Percentiles rank a stretch among this genome's conserved stretches.
Conservation (phyloP, 2,329 filamentous ascomycete genomes). For the Aspergillus pseudoterreus region DNA sequence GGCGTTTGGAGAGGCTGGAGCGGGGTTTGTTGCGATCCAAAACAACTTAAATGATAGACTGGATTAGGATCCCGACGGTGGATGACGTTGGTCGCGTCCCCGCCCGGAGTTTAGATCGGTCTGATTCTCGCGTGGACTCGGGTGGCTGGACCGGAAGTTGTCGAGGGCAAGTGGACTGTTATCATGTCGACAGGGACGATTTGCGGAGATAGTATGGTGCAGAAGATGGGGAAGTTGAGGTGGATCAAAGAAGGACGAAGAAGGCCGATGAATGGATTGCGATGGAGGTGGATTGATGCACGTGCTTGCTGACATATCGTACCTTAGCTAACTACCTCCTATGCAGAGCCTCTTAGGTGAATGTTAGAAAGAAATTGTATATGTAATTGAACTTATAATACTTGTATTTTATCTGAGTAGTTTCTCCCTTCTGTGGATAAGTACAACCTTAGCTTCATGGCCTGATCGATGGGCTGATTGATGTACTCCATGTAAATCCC, state of each 20-base stretch:
- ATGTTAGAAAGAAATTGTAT: too few species aligned
- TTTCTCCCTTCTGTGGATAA: background rate
- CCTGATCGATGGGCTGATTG: conserved; percentile 18
- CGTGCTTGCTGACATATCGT: background rate
- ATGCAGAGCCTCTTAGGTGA: too few species aligned
- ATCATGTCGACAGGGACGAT: background rate
- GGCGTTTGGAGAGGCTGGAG: background rate
- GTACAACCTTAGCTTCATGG: conserved; percentile 7
- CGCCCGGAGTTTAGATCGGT: background rate
- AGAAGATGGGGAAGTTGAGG: background rate
- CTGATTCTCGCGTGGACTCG: background rate
- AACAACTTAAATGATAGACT: background rate
- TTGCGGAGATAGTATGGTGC: too few species aligned
- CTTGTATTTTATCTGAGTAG: too few species aligned
- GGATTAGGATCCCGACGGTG: background rate
- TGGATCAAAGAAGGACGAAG: background rate
- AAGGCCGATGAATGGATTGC: background rate
- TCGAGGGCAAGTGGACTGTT: background rate
- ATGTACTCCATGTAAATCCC: conserved; percentile 5
- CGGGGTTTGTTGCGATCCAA: background rate
- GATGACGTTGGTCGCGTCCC: background rate
- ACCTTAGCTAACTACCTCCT: background rate
- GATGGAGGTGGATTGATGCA: background rate
- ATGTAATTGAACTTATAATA: too few species aligned
- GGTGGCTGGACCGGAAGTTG: background rate